Conservation (phyloP, 108 stramenopile species). For the Phaeodactylum tricornutum region DNA sequence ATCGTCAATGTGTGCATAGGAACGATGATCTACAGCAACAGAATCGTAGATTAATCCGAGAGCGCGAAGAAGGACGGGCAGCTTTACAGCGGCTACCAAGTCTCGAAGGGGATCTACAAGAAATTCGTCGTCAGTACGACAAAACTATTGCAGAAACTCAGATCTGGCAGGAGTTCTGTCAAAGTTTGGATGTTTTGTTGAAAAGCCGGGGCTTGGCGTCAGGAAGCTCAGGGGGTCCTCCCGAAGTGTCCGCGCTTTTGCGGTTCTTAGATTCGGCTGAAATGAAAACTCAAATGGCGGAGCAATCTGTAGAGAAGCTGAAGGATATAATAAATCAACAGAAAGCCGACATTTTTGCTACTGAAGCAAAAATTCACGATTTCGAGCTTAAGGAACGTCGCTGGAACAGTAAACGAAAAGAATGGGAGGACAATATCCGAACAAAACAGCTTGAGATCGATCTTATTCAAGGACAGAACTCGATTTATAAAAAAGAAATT, state of each 20-base stretch:
- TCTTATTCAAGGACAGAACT: conserved; percentile 38
- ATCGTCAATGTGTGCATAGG: conserved; percentile 46
- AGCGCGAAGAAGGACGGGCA: conserved; percentile 33
- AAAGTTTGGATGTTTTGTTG: neutral
- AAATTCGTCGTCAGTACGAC: conserved; percentile 13
- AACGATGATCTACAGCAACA: conserved; percentile 25
- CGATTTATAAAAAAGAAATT: conserved; percentile 62
- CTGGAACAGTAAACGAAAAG: conserved; percentile 3
- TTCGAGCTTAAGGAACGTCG: neutral
- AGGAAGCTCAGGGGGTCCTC: neutral
- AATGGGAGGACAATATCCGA: conserved; percentile 7
- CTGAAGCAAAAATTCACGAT: neutral
- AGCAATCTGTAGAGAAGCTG: neutral
- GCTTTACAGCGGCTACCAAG: conserved; percentile 23
- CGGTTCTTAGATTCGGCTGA: conserved; percentile 1
- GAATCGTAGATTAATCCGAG: conserved; percentile 27
- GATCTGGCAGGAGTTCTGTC: conserved; percentile 42
- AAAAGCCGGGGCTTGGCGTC: neutral
- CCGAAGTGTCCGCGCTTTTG: conserved; percentile 2
- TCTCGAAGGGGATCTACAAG: conserved; percentile 29
- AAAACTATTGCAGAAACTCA: conserved; percentile 21
- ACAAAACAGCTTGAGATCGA: conserved; percentile 11
- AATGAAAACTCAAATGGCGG: neutral
- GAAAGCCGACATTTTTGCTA: neutral
- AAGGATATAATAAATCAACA: neutral